Evolutionary conservation across 2,329 filamentous ascomycete species (phyloP), one percentile per base, ranked within the genome.

Genomic region (Fusarium burgessii): DNA sequence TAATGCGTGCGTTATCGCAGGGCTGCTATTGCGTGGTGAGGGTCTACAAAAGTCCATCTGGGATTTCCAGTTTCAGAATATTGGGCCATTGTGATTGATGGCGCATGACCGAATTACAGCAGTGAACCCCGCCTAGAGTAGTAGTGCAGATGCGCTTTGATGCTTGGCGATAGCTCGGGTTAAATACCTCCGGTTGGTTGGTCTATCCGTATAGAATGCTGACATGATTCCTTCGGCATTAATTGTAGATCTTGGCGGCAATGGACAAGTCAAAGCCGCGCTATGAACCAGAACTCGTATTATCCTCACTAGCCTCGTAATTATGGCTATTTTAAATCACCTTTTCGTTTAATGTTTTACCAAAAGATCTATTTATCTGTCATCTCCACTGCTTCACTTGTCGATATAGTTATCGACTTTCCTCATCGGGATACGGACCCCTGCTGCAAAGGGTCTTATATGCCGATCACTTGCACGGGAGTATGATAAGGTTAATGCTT

Each of bases 391-490:
- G 27, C 25, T 27, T 46, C 41, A 66, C 17, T 66, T 46, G 62
- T 20, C 51, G 29, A 66, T 64, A 35, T 20, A 40, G 36, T 59
- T 66, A 59, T 66, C 62, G 62, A 66, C 62, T 66, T 66, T 43
- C 62, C 62, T 51, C 52, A 66, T 66, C 61, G 40, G 62, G 62
- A 58, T 18, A 17, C 23, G n/a, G 33, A 66, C 58, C 62, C 62
- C 43, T 66, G 62, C 10, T 27, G 62, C 61, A 52, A 66, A 66
- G 62, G 29, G 41, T 18, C 33, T 18, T 32, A 35, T 59, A 66
- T 66, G 62, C 45, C 61, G 61, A 66, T 66, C 62, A 66, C 62
- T 66, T 51, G 40, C 11, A 46, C 61, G 62, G 61, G 45, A 65
- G 18, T 12, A 59, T 59, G 62, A 66, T 66, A 66, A 66, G 62